phyloP scores from a whole-genome alignment of 495 filamentous ascomycete genomes.

The Penicillium maclennaniae region DNA sequence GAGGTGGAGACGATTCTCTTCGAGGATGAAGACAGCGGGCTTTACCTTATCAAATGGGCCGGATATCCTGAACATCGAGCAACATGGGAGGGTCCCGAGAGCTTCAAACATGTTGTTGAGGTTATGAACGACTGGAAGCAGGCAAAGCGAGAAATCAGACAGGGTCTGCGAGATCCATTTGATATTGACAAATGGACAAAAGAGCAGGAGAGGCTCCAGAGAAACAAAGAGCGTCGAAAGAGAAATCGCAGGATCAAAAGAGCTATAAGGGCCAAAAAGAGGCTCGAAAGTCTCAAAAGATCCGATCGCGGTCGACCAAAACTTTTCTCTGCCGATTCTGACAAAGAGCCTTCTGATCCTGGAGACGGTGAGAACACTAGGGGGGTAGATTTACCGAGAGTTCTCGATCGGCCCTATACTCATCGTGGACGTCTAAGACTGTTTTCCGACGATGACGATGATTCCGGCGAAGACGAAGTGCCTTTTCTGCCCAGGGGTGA shows the following conservation, averaged over 20 bases:
- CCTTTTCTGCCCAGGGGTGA: background rate
- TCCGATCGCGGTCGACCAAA: background rate
- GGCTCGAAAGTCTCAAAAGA: background rate
- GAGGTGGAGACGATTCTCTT: constrained; percentile 41
- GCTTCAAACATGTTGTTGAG: constrained; percentile 38
- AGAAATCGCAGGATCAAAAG: constrained; percentile 5
- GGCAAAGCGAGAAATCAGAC: constrained; percentile 42
- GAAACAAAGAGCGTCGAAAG: constrained; percentile 40
- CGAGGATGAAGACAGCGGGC: constrained; percentile 26
- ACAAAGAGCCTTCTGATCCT: background rate
- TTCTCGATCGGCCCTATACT: too few species aligned
- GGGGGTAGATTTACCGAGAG: too few species aligned
- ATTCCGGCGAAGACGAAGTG: background rate
- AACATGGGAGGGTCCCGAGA: constrained; percentile 61
- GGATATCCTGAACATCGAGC: constrained; percentile 54
- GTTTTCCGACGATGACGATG: too few species aligned
- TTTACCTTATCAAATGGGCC: constrained; percentile 65
- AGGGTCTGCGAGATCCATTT: constrained; percentile 41
- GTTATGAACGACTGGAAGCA: constrained; percentile 51
- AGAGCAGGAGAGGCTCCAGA: constrained; percentile 16
- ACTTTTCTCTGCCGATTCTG: background rate
- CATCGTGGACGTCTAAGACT: too few species aligned
- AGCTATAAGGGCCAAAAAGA: background rate
- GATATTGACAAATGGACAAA: constrained; percentile 46
- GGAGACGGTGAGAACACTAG: background rate